phyloP scores from a whole-genome alignment of 2,329 filamentous ascomycete genomes.

The Diaporthe sp. region DNA sequence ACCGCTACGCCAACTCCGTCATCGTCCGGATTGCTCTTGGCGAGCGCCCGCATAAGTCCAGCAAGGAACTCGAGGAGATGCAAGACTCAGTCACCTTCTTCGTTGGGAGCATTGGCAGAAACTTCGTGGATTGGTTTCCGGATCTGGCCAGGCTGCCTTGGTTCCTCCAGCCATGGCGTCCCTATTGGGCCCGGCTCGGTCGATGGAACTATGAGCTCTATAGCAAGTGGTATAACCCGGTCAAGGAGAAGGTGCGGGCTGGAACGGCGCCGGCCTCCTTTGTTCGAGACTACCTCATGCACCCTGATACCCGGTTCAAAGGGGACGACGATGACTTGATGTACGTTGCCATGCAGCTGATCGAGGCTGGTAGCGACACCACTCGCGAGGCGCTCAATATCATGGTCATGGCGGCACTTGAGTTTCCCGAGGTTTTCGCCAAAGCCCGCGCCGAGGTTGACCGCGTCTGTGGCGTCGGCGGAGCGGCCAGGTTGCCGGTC shows the following conservation, averaged over 20 bases:
- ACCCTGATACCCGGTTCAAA: slow-evolving; percentile 45
- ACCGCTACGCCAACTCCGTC: slow-evolving; percentile 55
- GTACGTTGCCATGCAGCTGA: slow-evolving; percentile 33
- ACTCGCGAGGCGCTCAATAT: slow-evolving; percentile 43
- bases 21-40: slow-evolving; percentile 52
- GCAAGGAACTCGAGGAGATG: slow-evolving; percentile 51
- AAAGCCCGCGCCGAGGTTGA: slow-evolving; percentile 58
- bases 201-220: slow-evolving; percentile 51
- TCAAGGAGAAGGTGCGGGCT: slow-evolving; percentile 43
- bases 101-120: slow-evolving; percentile 50
- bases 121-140: slow-evolving; percentile 54
- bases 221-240: slow-evolving; percentile 50
- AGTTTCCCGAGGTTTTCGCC: slow-evolving; percentile 49
- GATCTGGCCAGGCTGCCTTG: slow-evolving; percentile 44
- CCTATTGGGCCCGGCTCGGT: slow-evolving; percentile 49
- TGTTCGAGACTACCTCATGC: slow-evolving; percentile 50
- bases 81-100: slow-evolving; percentile 53
- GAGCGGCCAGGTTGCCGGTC: neutral
- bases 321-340: slow-evolving; percentile 53
- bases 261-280: slow-evolving; percentile 50
- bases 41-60: slow-evolving; percentile 48
- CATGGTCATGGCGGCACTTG: slow-evolving; percentile 47
- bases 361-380: slow-evolving; percentile 57
- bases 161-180: slow-evolving; percentile 50
- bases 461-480: slow-evolving; percentile 52